Conservation (phyloP, 2,329 filamentous ascomycete species). For the Emmonsiellopsis sp. region DNA sequence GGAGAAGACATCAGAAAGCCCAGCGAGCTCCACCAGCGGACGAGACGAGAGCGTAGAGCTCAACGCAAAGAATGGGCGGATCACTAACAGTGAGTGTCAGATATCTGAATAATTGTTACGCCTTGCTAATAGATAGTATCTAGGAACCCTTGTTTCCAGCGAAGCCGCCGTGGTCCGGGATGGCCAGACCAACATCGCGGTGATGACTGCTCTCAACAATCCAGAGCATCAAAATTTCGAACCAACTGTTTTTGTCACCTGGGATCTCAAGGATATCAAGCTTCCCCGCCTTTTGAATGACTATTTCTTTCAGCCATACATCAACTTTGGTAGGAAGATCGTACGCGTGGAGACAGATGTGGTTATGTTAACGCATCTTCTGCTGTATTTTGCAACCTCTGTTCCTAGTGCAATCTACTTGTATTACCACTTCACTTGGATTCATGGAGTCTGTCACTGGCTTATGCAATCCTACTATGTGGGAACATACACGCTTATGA, state of each 20-base stretch:
- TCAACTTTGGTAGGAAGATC: conserved; percentile 44
- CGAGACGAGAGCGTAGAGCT: no score
- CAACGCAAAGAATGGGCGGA: neutral
- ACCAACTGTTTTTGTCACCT: conserved; percentile 46
- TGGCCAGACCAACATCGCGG: conserved; percentile 29
- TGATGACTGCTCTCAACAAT: conserved; percentile 43
- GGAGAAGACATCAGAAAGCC: conserved; percentile 3
- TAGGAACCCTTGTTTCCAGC: neutral
- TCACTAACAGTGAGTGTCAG: neutral
- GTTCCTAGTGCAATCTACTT: conserved; percentile 60
- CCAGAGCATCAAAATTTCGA: conserved; percentile 41
- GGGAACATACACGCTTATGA: conserved; percentile 69
- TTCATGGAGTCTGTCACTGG: conserved; percentile 58
- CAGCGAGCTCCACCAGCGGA: neutral
- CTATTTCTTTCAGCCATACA: conserved; percentile 52
- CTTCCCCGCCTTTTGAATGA: conserved; percentile 34
- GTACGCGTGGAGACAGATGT: conserved; percentile 64
- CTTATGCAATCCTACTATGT: conserved; percentile 60
- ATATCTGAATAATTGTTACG: neutral
- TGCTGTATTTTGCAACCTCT: conserved; percentile 62
- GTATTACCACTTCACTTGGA: conserved; percentile 56
- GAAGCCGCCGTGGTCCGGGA: neutral
- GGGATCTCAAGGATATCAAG: conserved; percentile 41
- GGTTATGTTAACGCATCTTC: conserved; percentile 66
- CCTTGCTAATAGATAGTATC: neutral